phyloP scores from a whole-genome alignment of 345 rosid genomes.

The Eucalyptus grandis region DNA sequence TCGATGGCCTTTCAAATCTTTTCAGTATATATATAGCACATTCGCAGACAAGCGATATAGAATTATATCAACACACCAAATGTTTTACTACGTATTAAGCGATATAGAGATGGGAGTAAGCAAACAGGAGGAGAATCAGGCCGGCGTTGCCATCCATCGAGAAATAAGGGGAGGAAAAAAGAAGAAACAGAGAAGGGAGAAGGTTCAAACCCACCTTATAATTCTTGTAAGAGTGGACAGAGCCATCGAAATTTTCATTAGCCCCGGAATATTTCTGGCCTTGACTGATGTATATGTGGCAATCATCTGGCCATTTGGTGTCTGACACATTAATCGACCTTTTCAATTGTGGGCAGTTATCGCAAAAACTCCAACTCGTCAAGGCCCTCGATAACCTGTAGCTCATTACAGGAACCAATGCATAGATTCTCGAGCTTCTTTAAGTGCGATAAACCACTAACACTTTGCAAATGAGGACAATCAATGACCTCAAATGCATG shows the following conservation, averaged over 20 bases:
- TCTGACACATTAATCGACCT: rapidly evolving
- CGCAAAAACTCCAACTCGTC: not conserved
- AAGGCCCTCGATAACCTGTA: not conserved
- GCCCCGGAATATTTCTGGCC: rapidly evolving
- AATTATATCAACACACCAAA: not conserved
- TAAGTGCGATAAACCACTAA: not conserved
- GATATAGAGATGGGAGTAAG: not conserved
- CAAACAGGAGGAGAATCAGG: not conserved
- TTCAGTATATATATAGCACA: not conserved
- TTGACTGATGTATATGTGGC: rapidly evolving
- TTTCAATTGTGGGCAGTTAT: rapidly evolving
- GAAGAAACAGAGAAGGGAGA: not conserved
- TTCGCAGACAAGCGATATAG: not conserved
- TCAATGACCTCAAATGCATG: rapidly evolving
- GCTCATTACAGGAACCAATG: rapidly evolving
- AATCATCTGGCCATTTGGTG: not conserved
- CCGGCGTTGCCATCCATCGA: not conserved
- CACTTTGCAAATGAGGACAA: not conserved
- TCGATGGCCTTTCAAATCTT: not conserved
- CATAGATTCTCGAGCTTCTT: not conserved
- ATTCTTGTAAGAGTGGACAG: not conserved
- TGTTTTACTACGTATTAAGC: not conserved
- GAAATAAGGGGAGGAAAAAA: not conserved
- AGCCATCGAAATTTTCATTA: rapidly evolving
- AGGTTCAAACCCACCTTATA: not conserved